Evolutionary conservation across 2,329 filamentous ascomycete species (phyloP).

Genomic region (Bipolaris oryzae): DNA sequence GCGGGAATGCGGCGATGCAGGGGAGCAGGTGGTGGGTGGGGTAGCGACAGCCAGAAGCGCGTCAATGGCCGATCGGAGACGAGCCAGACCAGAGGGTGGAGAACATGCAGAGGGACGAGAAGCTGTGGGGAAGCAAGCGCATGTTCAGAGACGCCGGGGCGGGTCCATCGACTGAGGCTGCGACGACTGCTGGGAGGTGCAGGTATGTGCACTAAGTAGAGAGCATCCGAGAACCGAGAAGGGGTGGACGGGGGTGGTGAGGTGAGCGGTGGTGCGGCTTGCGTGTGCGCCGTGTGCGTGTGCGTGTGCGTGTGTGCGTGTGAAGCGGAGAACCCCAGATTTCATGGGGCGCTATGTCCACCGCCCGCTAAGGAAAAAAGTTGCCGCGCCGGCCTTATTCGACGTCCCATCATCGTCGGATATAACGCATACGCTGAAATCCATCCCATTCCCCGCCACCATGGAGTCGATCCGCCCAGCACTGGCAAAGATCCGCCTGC

Average conservation of each 20-base stretch:
- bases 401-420: background rate
- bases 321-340: conserved; percentile 20
- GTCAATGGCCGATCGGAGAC: conserved; percentile 10
- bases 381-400: conserved; percentile 7
- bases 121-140: conserved; percentile 24
- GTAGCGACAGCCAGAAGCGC: conserved; percentile 14
- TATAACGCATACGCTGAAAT: no score
- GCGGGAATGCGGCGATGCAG: conserved; percentile 3
- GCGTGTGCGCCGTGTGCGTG: conserved; percentile 2
- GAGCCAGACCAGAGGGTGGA: conserved; percentile 21
- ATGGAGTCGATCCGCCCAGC: conserved; percentile 43
- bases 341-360: conserved; percentile 4
- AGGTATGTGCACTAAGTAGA: no score
- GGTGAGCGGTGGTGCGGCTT: background rate
- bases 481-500: conserved; percentile 27
- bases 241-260: background rate
- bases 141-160: conserved; percentile 25
- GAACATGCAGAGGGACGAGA: conserved; percentile 17
- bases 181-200: background rate
- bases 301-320: conserved; percentile 11
- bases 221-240: background rate
- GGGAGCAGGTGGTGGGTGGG: conserved; percentile 19
- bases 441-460: conserved; percentile 7
- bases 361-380: conserved; percentile 2
- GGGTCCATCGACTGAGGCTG: conserved; percentile 15